Evolutionary conservation across 2,329 filamentous ascomycete genomes (phyloP), one percentile per base, ranked within the genome.

Genomic region (Phyllosticta citribraziliensis): DNA sequence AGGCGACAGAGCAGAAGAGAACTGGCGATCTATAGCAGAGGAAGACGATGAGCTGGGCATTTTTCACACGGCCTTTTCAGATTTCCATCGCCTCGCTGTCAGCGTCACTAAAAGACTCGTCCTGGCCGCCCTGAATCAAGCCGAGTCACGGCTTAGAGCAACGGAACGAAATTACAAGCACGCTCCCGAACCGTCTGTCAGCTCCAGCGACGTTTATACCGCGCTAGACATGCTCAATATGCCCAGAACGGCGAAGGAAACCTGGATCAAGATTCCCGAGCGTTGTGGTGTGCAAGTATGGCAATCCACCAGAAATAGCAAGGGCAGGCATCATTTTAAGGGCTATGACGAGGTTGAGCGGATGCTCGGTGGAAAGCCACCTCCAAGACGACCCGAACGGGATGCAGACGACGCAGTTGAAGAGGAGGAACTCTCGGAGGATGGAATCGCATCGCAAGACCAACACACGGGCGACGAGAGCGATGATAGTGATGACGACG

Each of bases 61-160:
- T 22, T 85, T 88, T 66, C 82, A 85, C 6, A 91, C 89, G 1
- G 85, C 88, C 0, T 80, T 95, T n/a, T 80, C 83, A 5, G 89
- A 94, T 66, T 87, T 96, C 53, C 81, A 91, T 67, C 82, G 82
- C 9, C 73, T 96, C 1, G 78, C 82, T 0, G 71, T 88, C 1
- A 88, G 82, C 58, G 66, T 94, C 14, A 92, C 88, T 0, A 84
- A 83, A 62, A 81, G 88, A 12, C 74, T 96, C 1, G 78, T 94
- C 1, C 83, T 88, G 55, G 83, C 88, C 0, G 78, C 84, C 0
- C 75, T 94, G 0, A 88, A 87, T 67, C 82, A 90, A 62, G 83
- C 87, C n/a, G 81, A 83, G 70, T 87, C 88, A 2, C 81, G 90
- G 52, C 74, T 91, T 24, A 80, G 85, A 58, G 78, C 84, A 47